These are phyloP conservation scores for Starmerella stellata DNA, from an alignment of 805 yeast genomes.

Conservation along the genomic window DNA sequence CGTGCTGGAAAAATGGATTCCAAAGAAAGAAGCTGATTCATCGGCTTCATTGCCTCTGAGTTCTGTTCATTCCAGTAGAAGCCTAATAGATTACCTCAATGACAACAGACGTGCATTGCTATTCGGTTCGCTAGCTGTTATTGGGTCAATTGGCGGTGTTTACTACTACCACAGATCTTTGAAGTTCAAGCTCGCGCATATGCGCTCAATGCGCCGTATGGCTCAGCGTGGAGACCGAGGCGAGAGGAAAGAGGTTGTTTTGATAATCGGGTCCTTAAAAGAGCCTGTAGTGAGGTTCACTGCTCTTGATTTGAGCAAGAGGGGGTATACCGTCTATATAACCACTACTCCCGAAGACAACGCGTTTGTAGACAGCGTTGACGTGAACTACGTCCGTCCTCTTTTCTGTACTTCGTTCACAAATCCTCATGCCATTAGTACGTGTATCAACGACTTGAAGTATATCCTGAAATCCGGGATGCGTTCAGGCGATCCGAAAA, in stretches of 20 bases:
- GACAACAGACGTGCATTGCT: not conserved
- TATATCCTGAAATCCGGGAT: slow-evolving; percentile 36
- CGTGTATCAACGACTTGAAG: slow-evolving; percentile 34
- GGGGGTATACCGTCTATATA: slow-evolving; percentile 69
- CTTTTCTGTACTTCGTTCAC: slow-evolving; percentile 35
- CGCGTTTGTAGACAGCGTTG: slow-evolving; percentile 35
- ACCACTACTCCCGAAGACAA: slow-evolving; percentile 45
- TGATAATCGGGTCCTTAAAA: slow-evolving; percentile 58
- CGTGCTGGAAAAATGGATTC: not conserved
- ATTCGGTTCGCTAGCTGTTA: not conserved
- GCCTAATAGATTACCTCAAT: no score
- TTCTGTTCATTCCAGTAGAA: not conserved
- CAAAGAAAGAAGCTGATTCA: not conserved
- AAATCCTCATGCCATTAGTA: slow-evolving; percentile 30
- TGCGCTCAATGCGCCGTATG: slow-evolving; percentile 26
- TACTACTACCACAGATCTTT: not conserved
- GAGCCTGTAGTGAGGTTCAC: slow-evolving; percentile 55
- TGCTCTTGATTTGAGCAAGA: slow-evolving; percentile 52
- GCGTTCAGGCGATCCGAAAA: slow-evolving; percentile 40
- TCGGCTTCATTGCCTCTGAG: not conserved
- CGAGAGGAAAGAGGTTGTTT: slow-evolving; percentile 54
- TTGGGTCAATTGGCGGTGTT: not conserved
- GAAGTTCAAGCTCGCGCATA: not conserved
- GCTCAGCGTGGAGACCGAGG: slow-evolving; percentile 52
- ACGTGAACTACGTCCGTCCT: slow-evolving; percentile 52